Conservation (phyloP, 306 rosid genomes). For the Vicia faba region DNA sequence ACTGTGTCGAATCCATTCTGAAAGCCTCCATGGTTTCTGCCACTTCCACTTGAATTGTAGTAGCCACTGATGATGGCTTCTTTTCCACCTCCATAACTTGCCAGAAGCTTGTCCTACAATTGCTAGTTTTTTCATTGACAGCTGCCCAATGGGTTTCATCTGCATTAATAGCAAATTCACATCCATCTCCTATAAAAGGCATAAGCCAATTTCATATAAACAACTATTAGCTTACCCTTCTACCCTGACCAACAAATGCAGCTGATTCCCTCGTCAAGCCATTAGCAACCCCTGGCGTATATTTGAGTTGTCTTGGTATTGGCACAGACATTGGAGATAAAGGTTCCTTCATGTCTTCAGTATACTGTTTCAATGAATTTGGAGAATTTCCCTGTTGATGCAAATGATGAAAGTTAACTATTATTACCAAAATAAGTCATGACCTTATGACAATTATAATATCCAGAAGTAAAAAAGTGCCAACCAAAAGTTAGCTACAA, state of each 20-base stretch:
- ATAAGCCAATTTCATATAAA: slow-evolving; percentile 24
- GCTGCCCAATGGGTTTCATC: slow-evolving; percentile 90
- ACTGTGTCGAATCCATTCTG: slow-evolving; percentile 94
- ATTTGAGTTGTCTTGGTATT: slow-evolving; percentile 84
- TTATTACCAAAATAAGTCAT: slow-evolving; percentile 12
- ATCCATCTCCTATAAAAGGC: slow-evolving; percentile 33
- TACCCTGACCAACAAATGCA: slow-evolving; percentile 66
- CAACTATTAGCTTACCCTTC: slow-evolving; percentile 56
- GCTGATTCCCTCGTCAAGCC: slow-evolving; percentile 63
- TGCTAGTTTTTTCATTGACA: slow-evolving; percentile 81
- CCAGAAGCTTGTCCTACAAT: slow-evolving; percentile 81
- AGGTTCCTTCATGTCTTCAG: slow-evolving; percentile 70
- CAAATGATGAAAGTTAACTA: slow-evolving; percentile 39
- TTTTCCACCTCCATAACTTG: slow-evolving; percentile 99
- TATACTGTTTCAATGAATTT: slow-evolving; percentile 60
- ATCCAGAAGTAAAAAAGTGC: slow-evolving; percentile 23
- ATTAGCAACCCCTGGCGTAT: slow-evolving; percentile 85
- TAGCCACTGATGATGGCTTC: slow-evolving; percentile 99
- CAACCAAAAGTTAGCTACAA: slow-evolving; percentile 8
- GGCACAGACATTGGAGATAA: slow-evolving; percentile 82
- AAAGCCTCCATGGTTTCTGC: slow-evolving; percentile 99
- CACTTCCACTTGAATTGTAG: slow-evolving; percentile 97
- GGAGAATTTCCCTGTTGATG: slow-evolving; percentile 67
- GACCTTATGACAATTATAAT: slow-evolving; percentile 13
- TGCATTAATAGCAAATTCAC: slow-evolving; percentile 50